Percentiles rank a stretch among this genome's conserved stretches.
These are phyloP conservation scores for Cercospora sp. DNA, from an alignment of 2,329 filamentous ascomycete genomes.

Conservation along the genomic window DNA sequence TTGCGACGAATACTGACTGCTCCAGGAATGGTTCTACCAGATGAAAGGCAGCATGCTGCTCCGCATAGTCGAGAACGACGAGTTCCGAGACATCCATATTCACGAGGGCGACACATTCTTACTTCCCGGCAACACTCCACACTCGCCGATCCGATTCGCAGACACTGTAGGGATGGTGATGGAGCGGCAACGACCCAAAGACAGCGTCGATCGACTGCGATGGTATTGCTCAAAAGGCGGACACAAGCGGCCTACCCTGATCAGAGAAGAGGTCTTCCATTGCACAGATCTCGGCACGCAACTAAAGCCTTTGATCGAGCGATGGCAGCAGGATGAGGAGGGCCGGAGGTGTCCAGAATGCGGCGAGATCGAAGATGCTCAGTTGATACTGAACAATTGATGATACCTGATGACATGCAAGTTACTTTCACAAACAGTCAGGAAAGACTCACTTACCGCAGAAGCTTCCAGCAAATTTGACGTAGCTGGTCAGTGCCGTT, in stretches of 20 bases:
- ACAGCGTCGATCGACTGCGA: slow-evolving; percentile 72
- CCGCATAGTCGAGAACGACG: slow-evolving; percentile 74
- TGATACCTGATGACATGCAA: neutral
- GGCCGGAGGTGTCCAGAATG: slow-evolving; percentile 75
- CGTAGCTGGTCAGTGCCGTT: neutral
- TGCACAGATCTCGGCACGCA: slow-evolving; percentile 90
- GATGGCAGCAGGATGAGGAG: slow-evolving; percentile 68
- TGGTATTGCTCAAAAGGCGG: slow-evolving; percentile 83
- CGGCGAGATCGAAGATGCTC: slow-evolving; percentile 48
- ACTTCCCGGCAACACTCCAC: slow-evolving; percentile 83
- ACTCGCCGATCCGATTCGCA: slow-evolving; percentile 91
- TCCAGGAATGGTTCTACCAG: slow-evolving; percentile 95
- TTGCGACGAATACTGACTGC: neutral
- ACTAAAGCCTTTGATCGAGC: slow-evolving; percentile 86
- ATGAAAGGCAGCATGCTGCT: slow-evolving; percentile 90
- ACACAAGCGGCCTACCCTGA: slow-evolving; percentile 43
- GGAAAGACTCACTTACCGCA: neutral
- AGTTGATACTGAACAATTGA: slow-evolving; percentile 6
- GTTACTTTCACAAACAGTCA: neutral
- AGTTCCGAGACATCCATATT: slow-evolving; percentile 84
- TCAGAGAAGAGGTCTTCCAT: slow-evolving; percentile 84
- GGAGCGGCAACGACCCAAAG: slow-evolving; percentile 76
- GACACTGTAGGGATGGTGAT: slow-evolving; percentile 92
- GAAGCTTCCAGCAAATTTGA: neutral
- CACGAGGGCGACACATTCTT: slow-evolving; percentile 92